Evolutionary conservation across 257 asterid species (phyloP).

Genomic region (Capsicum pubescens): DNA sequence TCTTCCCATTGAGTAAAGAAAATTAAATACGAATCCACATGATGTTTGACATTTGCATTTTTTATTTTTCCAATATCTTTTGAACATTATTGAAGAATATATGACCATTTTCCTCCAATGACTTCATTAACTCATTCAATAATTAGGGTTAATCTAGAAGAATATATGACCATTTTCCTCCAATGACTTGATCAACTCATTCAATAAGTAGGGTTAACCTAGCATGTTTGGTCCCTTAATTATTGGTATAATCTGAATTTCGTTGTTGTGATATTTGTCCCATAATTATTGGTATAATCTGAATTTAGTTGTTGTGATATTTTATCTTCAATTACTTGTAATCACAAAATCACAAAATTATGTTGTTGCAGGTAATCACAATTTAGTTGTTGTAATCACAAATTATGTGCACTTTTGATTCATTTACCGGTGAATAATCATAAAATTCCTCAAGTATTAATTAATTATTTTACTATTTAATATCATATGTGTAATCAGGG

Average conservation of each 20-base stretch:
- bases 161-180: background rate
- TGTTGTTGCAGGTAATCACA: no score
- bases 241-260: background rate
- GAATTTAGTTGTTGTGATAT: background rate
- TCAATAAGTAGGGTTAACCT: background rate
- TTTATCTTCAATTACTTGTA: background rate
- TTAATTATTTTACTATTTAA: no score
- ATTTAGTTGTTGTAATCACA: no score
- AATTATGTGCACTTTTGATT: no score
- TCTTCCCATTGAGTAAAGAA: background rate
- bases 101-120: no score
- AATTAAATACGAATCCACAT: background rate
- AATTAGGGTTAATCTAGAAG: no score
- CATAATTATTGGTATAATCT: no score
- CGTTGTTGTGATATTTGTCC: background rate
- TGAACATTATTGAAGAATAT: background rate
- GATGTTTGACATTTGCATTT: constrained; percentile 10
- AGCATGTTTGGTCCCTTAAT: background rate
- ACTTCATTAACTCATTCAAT: no score
- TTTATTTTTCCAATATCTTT: background rate
- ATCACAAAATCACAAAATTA: no score
- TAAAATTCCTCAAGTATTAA: no score
- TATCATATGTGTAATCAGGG: no score
- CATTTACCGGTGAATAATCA: no score
- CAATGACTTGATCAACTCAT: background rate